These are phyloP conservation scores for Tetrapisispora fleetii DNA, from an alignment of 805 yeast species.

Conservation along the genomic window DNA sequence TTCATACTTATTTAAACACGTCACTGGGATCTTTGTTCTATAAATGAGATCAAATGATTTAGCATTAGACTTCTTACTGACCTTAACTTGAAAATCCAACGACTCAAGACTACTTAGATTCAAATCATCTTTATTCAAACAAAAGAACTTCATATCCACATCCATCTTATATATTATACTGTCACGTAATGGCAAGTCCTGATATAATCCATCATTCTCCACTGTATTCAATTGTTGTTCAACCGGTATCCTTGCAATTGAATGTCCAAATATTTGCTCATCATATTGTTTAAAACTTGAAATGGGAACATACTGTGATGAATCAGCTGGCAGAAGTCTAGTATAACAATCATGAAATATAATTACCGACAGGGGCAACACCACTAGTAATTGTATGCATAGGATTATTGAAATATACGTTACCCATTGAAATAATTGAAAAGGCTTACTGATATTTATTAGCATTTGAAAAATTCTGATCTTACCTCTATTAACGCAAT, in stretches of 20 bases:
- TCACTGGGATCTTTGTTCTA: slow-evolving; percentile 7
- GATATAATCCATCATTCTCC: slow-evolving; percentile 18
- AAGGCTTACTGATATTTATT: slow-evolving; percentile 22
- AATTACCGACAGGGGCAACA: slow-evolving; percentile 22
- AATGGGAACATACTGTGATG: slow-evolving; percentile 19
- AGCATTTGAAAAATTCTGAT: slow-evolving; percentile 8
- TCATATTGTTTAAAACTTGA: slow-evolving; percentile 6
- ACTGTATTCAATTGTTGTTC: slow-evolving; percentile 12
- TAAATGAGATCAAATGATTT: slow-evolving; percentile 3
- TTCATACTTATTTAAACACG: slow-evolving; percentile 7
- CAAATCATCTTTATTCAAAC: slow-evolving; percentile 7
- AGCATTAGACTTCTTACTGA: neutral
- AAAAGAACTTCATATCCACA: slow-evolving; percentile 16
- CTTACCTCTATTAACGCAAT: no score
- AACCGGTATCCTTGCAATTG: slow-evolving; percentile 8
- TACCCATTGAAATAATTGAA: slow-evolving; percentile 24
- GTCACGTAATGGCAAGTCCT: slow-evolving; percentile 14
- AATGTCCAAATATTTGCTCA: slow-evolving; percentile 7
- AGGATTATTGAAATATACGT: slow-evolving; percentile 12
- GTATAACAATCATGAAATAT: slow-evolving; percentile 23
- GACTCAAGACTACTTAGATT: neutral
- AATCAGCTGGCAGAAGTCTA: slow-evolving; percentile 21
- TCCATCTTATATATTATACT: slow-evolving; percentile 20
- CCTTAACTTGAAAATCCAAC: slow-evolving; percentile 1
- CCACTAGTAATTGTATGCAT: slow-evolving; percentile 15